Evolutionary conservation across 2,329 filamentous ascomycete genomes (phyloP).

Genomic region (Mariannaea elegans): DNA sequence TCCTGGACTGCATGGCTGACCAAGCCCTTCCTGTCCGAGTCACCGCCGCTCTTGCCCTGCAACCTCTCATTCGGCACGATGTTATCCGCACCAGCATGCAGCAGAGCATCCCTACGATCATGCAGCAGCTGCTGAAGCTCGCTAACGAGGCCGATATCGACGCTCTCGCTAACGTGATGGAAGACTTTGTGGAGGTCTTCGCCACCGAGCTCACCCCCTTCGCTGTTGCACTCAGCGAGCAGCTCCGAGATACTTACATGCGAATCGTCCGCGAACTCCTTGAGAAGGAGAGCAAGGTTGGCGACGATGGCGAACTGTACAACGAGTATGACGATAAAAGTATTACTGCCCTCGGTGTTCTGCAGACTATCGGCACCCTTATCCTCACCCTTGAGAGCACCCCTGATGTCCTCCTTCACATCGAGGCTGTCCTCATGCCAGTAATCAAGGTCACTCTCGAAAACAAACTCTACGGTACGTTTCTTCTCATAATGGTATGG

Average conservation of each 20-base stretch:
- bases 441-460: slow-evolving; percentile 95
- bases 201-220: slow-evolving; percentile 97
- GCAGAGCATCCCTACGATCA: slow-evolving; percentile 96
- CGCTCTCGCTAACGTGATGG: slow-evolving; percentile 97
- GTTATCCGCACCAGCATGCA: slow-evolving; percentile 96
- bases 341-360: slow-evolving; percentile 92
- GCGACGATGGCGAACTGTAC: slow-evolving; percentile 79
- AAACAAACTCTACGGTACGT: slow-evolving; percentile 90
- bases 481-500: neutral
- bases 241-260: slow-evolving; percentile 94
- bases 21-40: slow-evolving; percentile 92
- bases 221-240: slow-evolving; percentile 93
- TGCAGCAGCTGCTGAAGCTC: slow-evolving; percentile 97
- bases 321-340: slow-evolving; percentile 99
- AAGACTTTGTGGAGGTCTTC: slow-evolving; percentile 99
- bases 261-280: slow-evolving; percentile 91
- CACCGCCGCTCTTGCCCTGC: slow-evolving; percentile 90
- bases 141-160: slow-evolving; percentile 99
- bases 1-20: slow-evolving; percentile 96
- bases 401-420: slow-evolving; percentile 90
- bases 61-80: slow-evolving; percentile 95
- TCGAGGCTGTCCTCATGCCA: slow-evolving; percentile 96
- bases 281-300: slow-evolving; percentile 83
- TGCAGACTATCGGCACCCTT: slow-evolving; percentile 97
- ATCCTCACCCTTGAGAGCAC: slow-evolving; percentile 98